A percentile compares a stretch with the other conserved stretches of the same genome.
Conservation (phyloP, 1,284 basidiomycete genomes). For the Austroboletus rostrupii region DNA sequence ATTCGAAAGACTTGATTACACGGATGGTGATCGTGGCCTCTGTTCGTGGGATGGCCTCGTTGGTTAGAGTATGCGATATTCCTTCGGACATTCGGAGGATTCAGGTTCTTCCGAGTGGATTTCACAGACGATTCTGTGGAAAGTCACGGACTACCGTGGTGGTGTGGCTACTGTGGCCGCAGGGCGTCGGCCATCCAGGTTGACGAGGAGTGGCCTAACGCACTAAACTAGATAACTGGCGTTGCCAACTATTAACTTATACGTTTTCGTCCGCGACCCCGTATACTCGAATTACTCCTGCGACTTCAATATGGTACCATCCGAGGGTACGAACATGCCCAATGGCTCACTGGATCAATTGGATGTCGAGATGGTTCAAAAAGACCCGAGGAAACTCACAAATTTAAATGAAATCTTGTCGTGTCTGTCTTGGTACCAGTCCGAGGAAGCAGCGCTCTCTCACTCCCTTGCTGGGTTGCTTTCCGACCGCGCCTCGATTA, state of each 20-base stretch:
- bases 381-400: slow-evolving; percentile 52
- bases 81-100: slow-evolving; percentile 33
- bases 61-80: slow-evolving; percentile 59
- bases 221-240: too few species aligned
- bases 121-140: too few species aligned
- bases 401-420: slow-evolving; percentile 66
- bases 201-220: too few species aligned
- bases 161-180: too few species aligned
- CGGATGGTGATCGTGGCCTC: slow-evolving; percentile 85
- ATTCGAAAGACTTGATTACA: slow-evolving; percentile 94
- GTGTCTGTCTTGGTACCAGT: slow-evolving; percentile 70
- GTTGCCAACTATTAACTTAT: too few species aligned
- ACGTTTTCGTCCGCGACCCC: too few species aligned
- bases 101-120: slow-evolving; percentile 12
- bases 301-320: not conserved
- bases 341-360: slow-evolving; percentile 7
- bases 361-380: slow-evolving; percentile 13
- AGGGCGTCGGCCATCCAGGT: too few species aligned
- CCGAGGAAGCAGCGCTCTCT: slow-evolving; percentile 76
- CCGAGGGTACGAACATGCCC: slow-evolving; percentile 11
- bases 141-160: too few species aligned
- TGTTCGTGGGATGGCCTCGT: slow-evolving; percentile 62
- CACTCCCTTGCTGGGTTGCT: slow-evolving; percentile 73
- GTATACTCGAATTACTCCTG: not conserved
- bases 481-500: slow-evolving; percentile 63